Conservation (phyloP, 495 filamentous ascomycete genomes). For the Neurospora sp. region DNA sequence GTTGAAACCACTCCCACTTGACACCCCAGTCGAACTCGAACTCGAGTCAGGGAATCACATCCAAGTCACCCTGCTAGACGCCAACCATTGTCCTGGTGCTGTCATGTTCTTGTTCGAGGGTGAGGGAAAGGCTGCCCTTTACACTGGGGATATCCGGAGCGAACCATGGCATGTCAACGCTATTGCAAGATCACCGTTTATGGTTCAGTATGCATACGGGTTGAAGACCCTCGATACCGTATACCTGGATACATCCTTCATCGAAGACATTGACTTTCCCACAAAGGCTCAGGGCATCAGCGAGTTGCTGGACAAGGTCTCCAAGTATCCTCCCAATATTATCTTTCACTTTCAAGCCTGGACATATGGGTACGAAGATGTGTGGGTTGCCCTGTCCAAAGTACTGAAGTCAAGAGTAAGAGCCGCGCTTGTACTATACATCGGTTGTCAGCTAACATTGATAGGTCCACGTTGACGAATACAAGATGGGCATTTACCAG, state of each 20-base stretch:
- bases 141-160: slow-evolving; percentile 88
- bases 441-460: slow-evolving; percentile 4
- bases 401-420: slow-evolving; percentile 54
- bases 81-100: slow-evolving; percentile 84
- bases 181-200: slow-evolving; percentile 56
- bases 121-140: slow-evolving; percentile 64
- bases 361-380: slow-evolving; percentile 91
- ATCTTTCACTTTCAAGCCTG: slow-evolving; percentile 80
- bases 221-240: slow-evolving; percentile 60
- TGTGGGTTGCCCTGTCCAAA: slow-evolving; percentile 74
- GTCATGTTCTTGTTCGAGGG: slow-evolving; percentile 91
- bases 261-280: slow-evolving; percentile 34
- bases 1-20: slow-evolving; percentile 72
- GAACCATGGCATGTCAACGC: slow-evolving; percentile 45
- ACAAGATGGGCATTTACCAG: slow-evolving; percentile 64
- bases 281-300: slow-evolving; percentile 61
- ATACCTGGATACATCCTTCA: slow-evolving; percentile 83
- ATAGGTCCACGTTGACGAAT: slow-evolving; percentile 73
- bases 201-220: slow-evolving; percentile 66
- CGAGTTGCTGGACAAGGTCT: slow-evolving; percentile 63
- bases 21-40: slow-evolving; percentile 72
- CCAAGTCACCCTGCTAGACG: slow-evolving; percentile 77
- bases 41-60: slow-evolving; percentile 56
- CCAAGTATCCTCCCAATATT: slow-evolving; percentile 60
- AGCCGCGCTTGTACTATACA: background rate